Base-by-base conservation (phyloP, 129 eudicot species). In the Calendula officinalis region DNA sequence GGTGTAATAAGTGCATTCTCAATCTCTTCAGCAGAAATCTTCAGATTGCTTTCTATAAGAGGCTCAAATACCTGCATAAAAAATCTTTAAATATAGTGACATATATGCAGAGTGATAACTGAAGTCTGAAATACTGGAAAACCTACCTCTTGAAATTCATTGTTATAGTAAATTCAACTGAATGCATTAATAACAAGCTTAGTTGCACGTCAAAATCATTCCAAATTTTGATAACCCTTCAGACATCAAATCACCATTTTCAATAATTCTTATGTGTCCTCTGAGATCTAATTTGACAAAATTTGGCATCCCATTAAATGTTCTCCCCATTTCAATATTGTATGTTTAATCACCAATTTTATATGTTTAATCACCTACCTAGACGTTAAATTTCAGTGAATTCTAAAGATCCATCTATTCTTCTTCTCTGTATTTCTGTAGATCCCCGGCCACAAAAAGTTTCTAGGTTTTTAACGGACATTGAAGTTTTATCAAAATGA, bases 31-130 rank as follows among this genome's bases (percentile, higher is more conserved):
- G 92, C 89, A 43, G 95, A 79, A 30, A 83, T 50, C 72, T 85
- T 88, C 75, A 92, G 8, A 51, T 85, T 80, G 15, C 69, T 70
- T 60, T 68, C 60, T 35, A 88, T 72, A 14, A 92, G 70, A 4
- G 96, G 91, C 81, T 77, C 87, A 73, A 92, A 92, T 16, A 88
- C 98, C 98, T 92, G 58, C n/a, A 66, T 42, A 49, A 54, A 57
- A 39, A 27, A 13, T 58, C 60, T 37, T 37, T 37, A 55, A 66
- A 64, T 22, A 22, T 22, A 22, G 30, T 22, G 30, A 42, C 43
- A 75, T 11, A 38, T 27, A 57, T 3, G 30, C 30, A 22, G 30
- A 22, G 30, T 22, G 30, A 50, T 9, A 16, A 56, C 60, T 3
- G n/a, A 50, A 63, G 5, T 40, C 60, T 3, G n/a, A 50, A 63